Conservation (phyloP, 441 rosid genomes). For the Croton laevigatus region DNA sequence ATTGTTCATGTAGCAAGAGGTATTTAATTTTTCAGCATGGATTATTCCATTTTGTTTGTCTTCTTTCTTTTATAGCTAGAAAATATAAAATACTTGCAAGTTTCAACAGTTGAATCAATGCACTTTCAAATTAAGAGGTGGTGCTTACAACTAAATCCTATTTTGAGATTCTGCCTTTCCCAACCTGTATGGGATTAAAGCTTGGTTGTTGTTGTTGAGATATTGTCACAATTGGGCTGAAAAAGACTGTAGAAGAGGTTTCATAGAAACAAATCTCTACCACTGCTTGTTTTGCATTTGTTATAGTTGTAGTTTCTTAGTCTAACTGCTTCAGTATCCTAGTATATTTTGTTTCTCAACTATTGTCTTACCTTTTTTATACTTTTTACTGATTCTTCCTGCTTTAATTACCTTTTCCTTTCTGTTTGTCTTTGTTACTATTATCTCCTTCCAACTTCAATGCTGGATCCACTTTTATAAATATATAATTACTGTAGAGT, state of each 20-base stretch:
- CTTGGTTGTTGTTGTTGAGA: too few relatives aligned
- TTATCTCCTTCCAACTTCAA: neutral
- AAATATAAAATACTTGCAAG: neutral
- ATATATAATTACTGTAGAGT: too few relatives aligned
- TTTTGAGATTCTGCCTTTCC: neutral
- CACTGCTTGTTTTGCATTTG: neutral
- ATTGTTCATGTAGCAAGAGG: constrained; percentile 73
- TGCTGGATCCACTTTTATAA: neutral
- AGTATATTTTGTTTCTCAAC: neutral
- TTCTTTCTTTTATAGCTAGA: neutral
- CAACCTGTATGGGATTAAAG: too few relatives aligned
- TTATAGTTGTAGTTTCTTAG: neutral
- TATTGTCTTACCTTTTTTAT: neutral
- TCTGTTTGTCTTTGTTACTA: neutral
- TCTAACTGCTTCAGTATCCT: neutral
- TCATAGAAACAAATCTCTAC: neutral
- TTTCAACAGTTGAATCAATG: neutral
- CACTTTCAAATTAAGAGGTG: neutral
- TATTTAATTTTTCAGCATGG: constrained; percentile 11
- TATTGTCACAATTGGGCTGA: too few relatives aligned
- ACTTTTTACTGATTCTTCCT: neutral
- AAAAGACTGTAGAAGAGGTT: neutral
- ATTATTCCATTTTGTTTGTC: neutral
- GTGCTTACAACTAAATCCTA: neutral
- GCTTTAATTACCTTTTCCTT: neutral